Conservation (phyloP, 345 rosid species). For the Ceriops decandra region DNA sequence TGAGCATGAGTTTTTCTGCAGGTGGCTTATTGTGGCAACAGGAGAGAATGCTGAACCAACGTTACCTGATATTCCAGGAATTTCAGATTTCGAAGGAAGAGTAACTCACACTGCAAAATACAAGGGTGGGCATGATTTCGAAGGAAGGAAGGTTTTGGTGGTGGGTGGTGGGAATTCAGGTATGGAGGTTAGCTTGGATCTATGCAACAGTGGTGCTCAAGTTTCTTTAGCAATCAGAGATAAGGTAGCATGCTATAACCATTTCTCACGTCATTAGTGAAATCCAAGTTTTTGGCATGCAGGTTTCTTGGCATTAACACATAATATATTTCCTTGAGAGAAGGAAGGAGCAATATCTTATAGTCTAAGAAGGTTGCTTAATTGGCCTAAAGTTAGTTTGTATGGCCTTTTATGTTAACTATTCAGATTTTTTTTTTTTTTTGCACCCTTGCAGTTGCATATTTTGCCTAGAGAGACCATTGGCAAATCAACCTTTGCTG, state of each 20-base stretch:
- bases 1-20: conserved; percentile 27
- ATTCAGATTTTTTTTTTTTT: background rate
- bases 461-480: conserved; percentile 61
- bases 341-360: too few species aligned
- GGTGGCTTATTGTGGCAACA: conserved; percentile 74
- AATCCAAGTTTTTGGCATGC: background rate
- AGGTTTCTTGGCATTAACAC: background rate
- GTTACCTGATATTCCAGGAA: conserved; percentile 56
- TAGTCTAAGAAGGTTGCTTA: too few species aligned
- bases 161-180: conserved; percentile 91
- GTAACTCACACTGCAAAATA: conserved; percentile 61
- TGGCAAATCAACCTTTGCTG: conserved; percentile 56
- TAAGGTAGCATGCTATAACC: conserved; percentile 37
- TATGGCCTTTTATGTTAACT: background rate
- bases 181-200: conserved; percentile 87
- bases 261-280: background rate
- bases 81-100: conserved; percentile 24
- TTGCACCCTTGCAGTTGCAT: conserved; percentile 40
- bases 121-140: conserved; percentile 55
- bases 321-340: too few species aligned
- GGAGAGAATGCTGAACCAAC: conserved; percentile 87
- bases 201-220: conserved; percentile 42
- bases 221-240: conserved; percentile 18
- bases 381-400: background rate
- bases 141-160: conserved; percentile 55